Conservation (phyloP, 768 basidiomycete genomes). For the Suillus variegatus region DNA sequence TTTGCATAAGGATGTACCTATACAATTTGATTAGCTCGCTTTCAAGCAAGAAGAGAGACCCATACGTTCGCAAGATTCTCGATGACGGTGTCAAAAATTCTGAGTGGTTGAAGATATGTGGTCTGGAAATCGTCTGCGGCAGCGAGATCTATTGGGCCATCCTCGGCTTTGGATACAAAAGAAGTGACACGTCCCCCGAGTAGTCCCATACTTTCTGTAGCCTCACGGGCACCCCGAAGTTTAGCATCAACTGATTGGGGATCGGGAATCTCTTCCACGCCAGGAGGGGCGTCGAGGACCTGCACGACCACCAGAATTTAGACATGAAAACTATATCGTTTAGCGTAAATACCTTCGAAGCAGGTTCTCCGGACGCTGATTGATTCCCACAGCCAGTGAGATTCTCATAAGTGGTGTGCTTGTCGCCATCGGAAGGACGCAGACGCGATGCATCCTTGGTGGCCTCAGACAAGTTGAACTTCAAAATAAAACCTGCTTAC, state of each 20-base stretch:
- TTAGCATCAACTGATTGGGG: neutral
- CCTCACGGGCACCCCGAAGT: neutral
- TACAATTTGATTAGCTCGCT: neutral
- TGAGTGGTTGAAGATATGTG: constrained; percentile 8
- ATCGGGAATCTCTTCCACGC: neutral
- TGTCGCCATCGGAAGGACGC: neutral
- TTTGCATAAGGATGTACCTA: constrained; percentile 14
- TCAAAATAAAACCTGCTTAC: neutral
- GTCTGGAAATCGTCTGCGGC: neutral
- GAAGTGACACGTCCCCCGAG: neutral
- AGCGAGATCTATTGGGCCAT: neutral
- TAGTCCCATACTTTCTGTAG: neutral
- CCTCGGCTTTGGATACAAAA: neutral
- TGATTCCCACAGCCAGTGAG: neutral
- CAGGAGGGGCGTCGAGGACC: neutral
- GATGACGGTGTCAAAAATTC: neutral
- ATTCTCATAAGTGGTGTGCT: neutral
- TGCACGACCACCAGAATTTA: neutral
- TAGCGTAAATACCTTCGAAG: neutral
- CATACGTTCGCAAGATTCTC: neutral
- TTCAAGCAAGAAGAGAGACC: neutral
- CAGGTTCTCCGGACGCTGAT: neutral
- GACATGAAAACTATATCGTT: neutral
- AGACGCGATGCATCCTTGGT: neutral
- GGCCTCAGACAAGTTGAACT: neutral